Base-by-base conservation (phyloP, 108 stramenopile genomes). In the Phaeodactylum tricornutum region DNA sequence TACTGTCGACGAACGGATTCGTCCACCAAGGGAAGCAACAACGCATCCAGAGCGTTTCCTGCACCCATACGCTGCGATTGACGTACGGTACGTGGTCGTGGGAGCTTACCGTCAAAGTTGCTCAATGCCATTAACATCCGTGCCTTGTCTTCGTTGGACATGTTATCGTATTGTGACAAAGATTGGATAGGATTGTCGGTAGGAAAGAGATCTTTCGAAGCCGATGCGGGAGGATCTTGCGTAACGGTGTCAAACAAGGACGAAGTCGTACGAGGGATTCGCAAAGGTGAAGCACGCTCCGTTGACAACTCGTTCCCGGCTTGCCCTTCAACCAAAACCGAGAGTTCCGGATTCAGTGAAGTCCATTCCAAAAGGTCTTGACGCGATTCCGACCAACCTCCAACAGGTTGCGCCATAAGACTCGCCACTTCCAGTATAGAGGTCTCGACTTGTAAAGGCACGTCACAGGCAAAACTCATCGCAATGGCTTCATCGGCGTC, bases 401-500 rank as follows among this genome's bases (percentile, higher is more conserved):
- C 43, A 34, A 29, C 7, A 43, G 9, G 47, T 44, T 42, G 28
- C 6, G 49, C 47, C 9, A 44, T 42, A 19, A 55, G 17, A 53
- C 62, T 59, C 9, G 54, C 57, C 56, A 53, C 43, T 43, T 82
- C 79, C 62, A 61, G 82, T n/a, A 83, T 52, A 6, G 46, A 52
- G 9, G 53, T 43, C 50, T 82, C 81, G 11, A 92, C 53, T 25
- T 53, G 52, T 0, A 92, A 22, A 23, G 77, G 70, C 7, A 72
- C 27, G 26, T 71, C 57, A 14, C 61, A 65, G 9, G 81, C 75
- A 29, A 87, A 42, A 6, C 87, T 79, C 36, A 95, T 50, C 3
- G 84, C 88, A 22, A 95, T 64, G 6, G 94, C 94, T 62, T 92
- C 94, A 51, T 95, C 94, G 15, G 56, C 48, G 46, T 72, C 69